Conservation (phyloP, 73 alveolate species). For the Tetrahymena malaccensis region DNA sequence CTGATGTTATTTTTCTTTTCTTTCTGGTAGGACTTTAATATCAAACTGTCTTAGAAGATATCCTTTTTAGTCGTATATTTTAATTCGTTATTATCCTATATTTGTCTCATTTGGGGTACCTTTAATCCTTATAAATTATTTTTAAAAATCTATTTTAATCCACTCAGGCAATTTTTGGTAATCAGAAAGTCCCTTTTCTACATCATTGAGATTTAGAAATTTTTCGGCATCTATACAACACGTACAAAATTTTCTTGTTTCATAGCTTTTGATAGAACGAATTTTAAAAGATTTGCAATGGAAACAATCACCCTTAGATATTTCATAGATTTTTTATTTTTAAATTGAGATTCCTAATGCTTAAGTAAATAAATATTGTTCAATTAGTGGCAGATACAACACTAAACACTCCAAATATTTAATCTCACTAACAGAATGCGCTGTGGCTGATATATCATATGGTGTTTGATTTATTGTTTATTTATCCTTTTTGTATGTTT, state of each 20-base stretch:
- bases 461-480: neutral
- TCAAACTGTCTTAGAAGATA: neutral
- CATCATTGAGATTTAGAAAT: neutral
- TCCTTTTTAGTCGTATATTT: neutral
- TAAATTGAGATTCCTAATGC: neutral
- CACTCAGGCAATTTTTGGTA: neutral
- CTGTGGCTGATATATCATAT: too few species aligned
- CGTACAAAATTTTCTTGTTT: too few species aligned
- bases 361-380: neutral
- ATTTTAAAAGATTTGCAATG: neutral
- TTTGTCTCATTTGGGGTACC: neutral
- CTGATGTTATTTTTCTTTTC: too few species aligned
- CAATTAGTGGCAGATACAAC: neutral
- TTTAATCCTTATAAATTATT: too few species aligned
- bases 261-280: neutral
- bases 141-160: neutral
- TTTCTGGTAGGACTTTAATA: neutral
- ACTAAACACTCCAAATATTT: too few species aligned
- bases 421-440: too few species aligned
- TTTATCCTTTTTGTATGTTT: too few species aligned
- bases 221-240: neutral
- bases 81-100: neutral
- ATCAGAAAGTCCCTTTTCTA: neutral
- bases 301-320: neutral
- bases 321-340: neutral